A percentile compares a stretch with the other conserved stretches of the same genome.
Conservation (phyloP, 768 basidiomycete genomes). For the Lactarius sanguifluus region DNA sequence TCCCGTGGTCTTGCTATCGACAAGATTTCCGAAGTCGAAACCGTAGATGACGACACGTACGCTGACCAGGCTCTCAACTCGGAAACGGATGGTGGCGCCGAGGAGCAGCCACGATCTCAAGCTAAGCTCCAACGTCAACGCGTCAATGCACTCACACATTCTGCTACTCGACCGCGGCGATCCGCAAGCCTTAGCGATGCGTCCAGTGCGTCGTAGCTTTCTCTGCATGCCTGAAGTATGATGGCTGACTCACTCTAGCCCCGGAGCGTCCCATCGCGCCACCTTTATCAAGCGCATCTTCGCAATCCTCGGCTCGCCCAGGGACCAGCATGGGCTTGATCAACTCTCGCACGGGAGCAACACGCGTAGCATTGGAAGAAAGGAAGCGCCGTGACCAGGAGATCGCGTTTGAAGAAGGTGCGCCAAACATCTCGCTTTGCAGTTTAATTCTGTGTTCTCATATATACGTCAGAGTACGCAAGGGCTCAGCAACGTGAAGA, state of each 20-base stretch:
- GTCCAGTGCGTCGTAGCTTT: constrained; percentile 37
- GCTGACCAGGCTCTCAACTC: constrained; percentile 35
- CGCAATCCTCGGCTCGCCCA: constrained; percentile 38
- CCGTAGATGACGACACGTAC: constrained; percentile 42
- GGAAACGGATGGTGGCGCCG: constrained; percentile 45
- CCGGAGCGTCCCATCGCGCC: constrained; percentile 21
- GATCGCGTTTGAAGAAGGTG: constrained; percentile 45
- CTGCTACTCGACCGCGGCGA: constrained; percentile 60
- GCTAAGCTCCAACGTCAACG: constrained; percentile 31
- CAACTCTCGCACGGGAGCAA: constrained; percentile 35
- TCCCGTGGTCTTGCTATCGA: constrained; percentile 41
- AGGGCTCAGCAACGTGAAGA: constrained; percentile 35
- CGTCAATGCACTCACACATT: constrained; percentile 37
- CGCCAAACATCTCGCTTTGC: constrained; percentile 36
- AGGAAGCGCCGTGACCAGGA: constrained; percentile 39
- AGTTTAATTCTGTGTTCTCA: constrained; percentile 2
- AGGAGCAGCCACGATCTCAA: constrained; percentile 24
- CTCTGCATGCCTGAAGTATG: neutral
- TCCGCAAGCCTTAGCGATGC: constrained; percentile 80
- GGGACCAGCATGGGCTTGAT: constrained; percentile 44
- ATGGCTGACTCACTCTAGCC: constrained; percentile 8
- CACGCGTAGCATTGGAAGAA: constrained; percentile 49
- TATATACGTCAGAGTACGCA: constrained; percentile 20
- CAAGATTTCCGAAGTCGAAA: constrained; percentile 49
- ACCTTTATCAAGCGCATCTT: constrained; percentile 14